Evolutionary conservation across 2,329 filamentous ascomycete species (phyloP).

Genomic region (Trichoderma koningiopsis): DNA sequence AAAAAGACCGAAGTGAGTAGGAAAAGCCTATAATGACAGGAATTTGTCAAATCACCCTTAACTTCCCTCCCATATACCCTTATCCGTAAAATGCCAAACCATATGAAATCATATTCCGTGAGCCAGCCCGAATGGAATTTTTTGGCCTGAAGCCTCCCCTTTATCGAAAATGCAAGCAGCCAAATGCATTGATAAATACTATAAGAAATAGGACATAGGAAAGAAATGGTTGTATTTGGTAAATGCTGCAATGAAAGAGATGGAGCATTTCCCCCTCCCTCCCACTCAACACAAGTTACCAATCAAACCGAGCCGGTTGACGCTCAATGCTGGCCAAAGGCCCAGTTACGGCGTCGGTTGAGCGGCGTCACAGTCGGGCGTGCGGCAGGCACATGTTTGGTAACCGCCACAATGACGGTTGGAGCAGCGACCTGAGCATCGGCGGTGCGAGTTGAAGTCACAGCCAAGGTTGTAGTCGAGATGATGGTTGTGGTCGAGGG

Average conservation of each 20-base stretch:
- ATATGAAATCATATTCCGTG: not conserved
- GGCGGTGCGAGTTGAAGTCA: not conserved
- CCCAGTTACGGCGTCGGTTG: constrained; percentile 18
- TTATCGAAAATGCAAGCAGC: constrained; percentile 20
- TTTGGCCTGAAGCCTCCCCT: not conserved
- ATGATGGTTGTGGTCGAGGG: not conserved
- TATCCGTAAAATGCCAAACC: constrained; percentile 11
- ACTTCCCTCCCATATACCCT: not conserved
- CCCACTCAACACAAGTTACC: not conserved
- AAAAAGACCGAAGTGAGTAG: not conserved
- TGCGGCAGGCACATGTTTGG: constrained; percentile 4
- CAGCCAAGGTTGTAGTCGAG: not conserved
- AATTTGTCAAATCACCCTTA: constrained; percentile 2
- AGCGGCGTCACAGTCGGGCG: constrained; percentile 23
- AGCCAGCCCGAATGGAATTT: not conserved
- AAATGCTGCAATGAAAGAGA: not conserved
- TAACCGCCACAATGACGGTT: constrained; percentile 8
- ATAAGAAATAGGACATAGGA: not conserved
- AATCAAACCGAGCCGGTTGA: not conserved
- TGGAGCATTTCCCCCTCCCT: not conserved
- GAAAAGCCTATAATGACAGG: constrained; percentile 10
- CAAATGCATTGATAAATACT: constrained; percentile 1
- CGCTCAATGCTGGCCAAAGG: constrained; percentile 19
- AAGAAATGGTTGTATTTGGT: not conserved
- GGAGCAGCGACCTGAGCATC: not conserved